Evolutionary conservation across 805 yeast genomes (phyloP).

Genomic region (Saccharomycopsis sp.): DNA sequence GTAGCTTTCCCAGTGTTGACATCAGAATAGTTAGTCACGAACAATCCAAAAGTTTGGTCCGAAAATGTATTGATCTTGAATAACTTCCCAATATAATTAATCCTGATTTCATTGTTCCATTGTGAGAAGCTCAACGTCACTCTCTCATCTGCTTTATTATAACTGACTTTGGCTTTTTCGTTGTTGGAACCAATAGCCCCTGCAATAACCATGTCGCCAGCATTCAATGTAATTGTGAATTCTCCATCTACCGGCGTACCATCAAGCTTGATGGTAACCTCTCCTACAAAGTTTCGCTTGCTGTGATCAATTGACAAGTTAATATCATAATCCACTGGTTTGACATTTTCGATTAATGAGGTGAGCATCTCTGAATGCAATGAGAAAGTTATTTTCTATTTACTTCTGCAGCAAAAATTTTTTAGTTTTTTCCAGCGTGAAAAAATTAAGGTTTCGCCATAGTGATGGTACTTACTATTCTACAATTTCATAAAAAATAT

Average conservation of each 20-base stretch:
- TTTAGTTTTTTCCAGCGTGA: too few species aligned
- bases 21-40: conserved; percentile 58
- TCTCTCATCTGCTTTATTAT: conserved; percentile 36
- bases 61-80: conserved; percentile 43
- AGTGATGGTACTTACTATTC: background rate
- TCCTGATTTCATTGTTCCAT: conserved; percentile 22
- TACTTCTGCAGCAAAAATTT: too few species aligned
- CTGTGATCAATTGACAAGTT: conserved; percentile 34
- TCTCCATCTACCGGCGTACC: conserved; percentile 8
- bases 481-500: background rate
- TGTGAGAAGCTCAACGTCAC: conserved; percentile 28
- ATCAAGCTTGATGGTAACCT: conserved; percentile 23
- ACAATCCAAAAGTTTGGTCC: conserved; percentile 58
- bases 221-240: conserved; percentile 30
- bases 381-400: too few species aligned
- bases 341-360: background rate
- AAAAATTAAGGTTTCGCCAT: too few species aligned
- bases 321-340: conserved; percentile 33
- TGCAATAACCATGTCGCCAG: conserved; percentile 29
- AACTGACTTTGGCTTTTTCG: conserved; percentile 29
- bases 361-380: background rate
- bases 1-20: conserved; percentile 41
- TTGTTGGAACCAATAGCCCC: conserved; percentile 14
- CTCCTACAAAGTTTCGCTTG: conserved; percentile 43
- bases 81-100: conserved; percentile 46